These are phyloP conservation scores for Neurospora crassa DNA, from an alignment of 2,329 filamentous ascomycete species.

Conservation along the genomic window DNA sequence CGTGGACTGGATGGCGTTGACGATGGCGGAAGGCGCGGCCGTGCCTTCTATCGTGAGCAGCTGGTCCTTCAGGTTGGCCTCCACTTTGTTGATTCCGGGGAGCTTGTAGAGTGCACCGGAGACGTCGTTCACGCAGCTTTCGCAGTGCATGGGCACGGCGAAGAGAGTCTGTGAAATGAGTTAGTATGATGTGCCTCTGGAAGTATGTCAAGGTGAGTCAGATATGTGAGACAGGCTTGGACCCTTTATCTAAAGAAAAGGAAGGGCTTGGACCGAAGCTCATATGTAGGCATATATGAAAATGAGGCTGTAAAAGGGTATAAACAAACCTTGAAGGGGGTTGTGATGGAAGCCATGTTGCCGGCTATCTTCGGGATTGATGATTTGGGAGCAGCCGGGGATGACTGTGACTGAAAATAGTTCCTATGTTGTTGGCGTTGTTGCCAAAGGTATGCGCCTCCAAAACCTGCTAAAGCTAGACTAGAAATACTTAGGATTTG, in stretches of 20 bases:
- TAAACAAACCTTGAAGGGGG: slow-evolving; percentile 35
- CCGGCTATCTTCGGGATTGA: slow-evolving; percentile 4
- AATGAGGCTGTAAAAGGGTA: neutral
- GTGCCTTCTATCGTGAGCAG: slow-evolving; percentile 80
- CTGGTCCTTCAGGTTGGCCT: slow-evolving; percentile 74
- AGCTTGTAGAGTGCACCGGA: slow-evolving; percentile 69
- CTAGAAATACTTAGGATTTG: slow-evolving; percentile 14
- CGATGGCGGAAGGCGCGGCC: slow-evolving; percentile 82
- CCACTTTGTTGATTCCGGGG: slow-evolving; percentile 70
- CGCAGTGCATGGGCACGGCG: slow-evolving; percentile 87
- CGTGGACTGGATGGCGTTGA: slow-evolving; percentile 77
- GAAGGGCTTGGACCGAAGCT: neutral
- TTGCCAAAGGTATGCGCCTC: slow-evolving; percentile 16
- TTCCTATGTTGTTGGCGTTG: slow-evolving; percentile 6
- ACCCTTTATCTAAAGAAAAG: neutral
- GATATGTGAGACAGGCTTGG: neutral
- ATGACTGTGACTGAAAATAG: slow-evolving; percentile 1
- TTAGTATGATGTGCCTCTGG: slow-evolving; percentile 1
- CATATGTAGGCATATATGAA: neutral
- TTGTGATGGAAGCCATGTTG: slow-evolving; percentile 32
- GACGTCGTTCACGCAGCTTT: slow-evolving; percentile 79
- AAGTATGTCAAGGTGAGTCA: neutral
- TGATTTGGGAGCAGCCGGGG: neutral
- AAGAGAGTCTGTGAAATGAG: slow-evolving; percentile 64
- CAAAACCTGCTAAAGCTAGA: slow-evolving; percentile 15